Percentiles rank a stretch among this genome's conserved stretches.
phyloP scores from a whole-genome alignment of 805 yeast genomes.

The Suhomyces prunicola region DNA sequence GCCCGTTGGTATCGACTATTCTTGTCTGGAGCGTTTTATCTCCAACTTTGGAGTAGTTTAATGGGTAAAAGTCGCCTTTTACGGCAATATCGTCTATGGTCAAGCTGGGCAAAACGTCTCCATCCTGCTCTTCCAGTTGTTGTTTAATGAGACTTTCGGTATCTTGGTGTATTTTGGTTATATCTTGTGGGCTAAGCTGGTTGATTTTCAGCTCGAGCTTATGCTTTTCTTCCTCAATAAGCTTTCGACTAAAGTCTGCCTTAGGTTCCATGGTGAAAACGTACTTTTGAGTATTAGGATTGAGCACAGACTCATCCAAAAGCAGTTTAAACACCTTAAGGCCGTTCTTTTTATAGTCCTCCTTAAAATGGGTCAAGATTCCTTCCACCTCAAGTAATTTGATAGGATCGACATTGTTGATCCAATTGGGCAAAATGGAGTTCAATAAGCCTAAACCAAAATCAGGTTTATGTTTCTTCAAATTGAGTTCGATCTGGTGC shows the following conservation, averaged over 20 bases:
- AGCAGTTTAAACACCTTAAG: slow-evolving; percentile 54
- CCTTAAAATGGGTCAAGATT: slow-evolving; percentile 55
- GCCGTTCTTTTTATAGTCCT: slow-evolving; percentile 53
- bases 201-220: slow-evolving; percentile 52
- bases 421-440: slow-evolving; percentile 80
- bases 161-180: slow-evolving; percentile 52
- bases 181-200: slow-evolving; percentile 51
- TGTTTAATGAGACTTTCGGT: slow-evolving; percentile 58
- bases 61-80: slow-evolving; percentile 39
- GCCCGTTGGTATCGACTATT: slow-evolving; percentile 72
- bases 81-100: slow-evolving; percentile 69
- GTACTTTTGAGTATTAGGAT: slow-evolving; percentile 50
- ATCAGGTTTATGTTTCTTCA: slow-evolving; percentile 84
- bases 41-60: slow-evolving; percentile 25
- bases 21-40: slow-evolving; percentile 43
- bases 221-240: slow-evolving; percentile 53
- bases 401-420: slow-evolving; percentile 76
- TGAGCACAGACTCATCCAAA: slow-evolving; percentile 50
- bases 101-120: slow-evolving; percentile 77
- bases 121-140: slow-evolving; percentile 69
- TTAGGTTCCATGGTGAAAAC: slow-evolving; percentile 76
- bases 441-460: slow-evolving; percentile 80
- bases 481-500: slow-evolving; percentile 79
- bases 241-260: slow-evolving; percentile 47
- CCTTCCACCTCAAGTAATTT: slow-evolving; percentile 63